Evolutionary conservation across 179 eudicot species (phyloP), one percentile per base, ranked within the genome.

Genomic region (Heliamphora pulchella): DNA sequence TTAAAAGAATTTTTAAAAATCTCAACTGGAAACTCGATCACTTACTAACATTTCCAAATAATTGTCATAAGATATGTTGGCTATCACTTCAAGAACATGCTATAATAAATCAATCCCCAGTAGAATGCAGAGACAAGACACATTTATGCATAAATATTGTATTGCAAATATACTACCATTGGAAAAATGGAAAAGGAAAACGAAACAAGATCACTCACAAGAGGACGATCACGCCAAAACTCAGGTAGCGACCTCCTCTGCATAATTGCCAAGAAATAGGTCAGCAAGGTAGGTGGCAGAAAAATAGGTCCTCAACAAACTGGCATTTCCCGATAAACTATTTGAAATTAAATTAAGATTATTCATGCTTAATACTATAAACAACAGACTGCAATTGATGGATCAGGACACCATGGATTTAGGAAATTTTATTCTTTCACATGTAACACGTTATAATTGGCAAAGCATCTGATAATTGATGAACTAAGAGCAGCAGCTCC

Each of bases 211-310:
- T 76, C 44, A 85, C 96, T 84, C 84, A 92, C 98, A 79, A 91
- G 75, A 77, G 89, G 89, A 83, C 86, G 91, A 65, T 90, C 90
- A 71, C 98, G 91, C 97, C 97, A 94, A 90, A 92, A 94, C 87
- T 94, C 97, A 44, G 98, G 98, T 44, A 92, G 85, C 44, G 98
- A 86, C 81, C 85, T 94, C 86, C 88, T 92, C 98, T 92, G 93
- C 84, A 85, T 5, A 65, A 70, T 61, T 55, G 59, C 47, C 8
- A 75, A 77, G 31, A 81, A 69, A 71, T 2, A 54, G 53, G 61
- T 75, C 54, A 64, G 67, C 18, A 20, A 53, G 47, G 53, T 17
- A 69, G 48, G 69, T 39, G n/a, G 63, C 77, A 77, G 48, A 58
- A 80, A 8, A 55, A 6, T 17, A 31, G 15, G 22, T 7, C n/a